Percentiles rank a stretch among this genome's conserved stretches.
Evolutionary conservation across 1,139 yeast genomes (phyloP).

Genomic region (Entelexis sorbosivorans): DNA sequence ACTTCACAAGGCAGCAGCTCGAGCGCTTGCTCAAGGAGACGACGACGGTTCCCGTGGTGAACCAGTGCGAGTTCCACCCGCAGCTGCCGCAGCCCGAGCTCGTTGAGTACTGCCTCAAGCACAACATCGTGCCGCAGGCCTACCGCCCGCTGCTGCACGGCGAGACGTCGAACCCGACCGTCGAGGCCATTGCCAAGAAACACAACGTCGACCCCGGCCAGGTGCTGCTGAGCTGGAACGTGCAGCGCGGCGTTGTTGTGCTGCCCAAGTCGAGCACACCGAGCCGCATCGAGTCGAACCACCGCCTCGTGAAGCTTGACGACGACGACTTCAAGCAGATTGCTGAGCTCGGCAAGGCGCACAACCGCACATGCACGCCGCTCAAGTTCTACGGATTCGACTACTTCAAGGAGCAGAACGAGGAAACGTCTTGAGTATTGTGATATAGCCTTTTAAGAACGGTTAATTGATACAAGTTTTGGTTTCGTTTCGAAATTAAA

Average conservation of each 20-base stretch:
- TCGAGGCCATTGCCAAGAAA: constrained; percentile 55
- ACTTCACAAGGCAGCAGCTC: constrained; percentile 49
- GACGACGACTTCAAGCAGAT: constrained; percentile 46
- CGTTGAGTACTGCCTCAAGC: constrained; percentile 42
- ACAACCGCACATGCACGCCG: constrained; percentile 15
- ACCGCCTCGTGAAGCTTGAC: constrained; percentile 41
- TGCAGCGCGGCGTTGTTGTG: constrained; percentile 56
- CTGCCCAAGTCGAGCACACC: constrained; percentile 63
- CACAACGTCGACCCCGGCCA: constrained; percentile 49
- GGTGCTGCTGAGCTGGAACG: constrained; percentile 60
- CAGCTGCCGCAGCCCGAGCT: constrained; percentile 59
- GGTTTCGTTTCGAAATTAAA: too few relatives aligned
- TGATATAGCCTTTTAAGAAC: not conserved
- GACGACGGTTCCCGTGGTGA: constrained; percentile 54
- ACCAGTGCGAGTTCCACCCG: constrained; percentile 76
- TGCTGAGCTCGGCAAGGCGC: constrained; percentile 32
- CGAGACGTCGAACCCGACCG: constrained; percentile 68
- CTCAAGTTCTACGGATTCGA: constrained; percentile 14
- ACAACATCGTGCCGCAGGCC: constrained; percentile 57
- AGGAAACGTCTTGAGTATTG: too few relatives aligned
- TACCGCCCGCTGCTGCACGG: constrained; percentile 71
- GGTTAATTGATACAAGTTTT: too few relatives aligned
- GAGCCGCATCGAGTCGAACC: constrained; percentile 49
- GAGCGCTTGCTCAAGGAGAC: constrained; percentile 45
- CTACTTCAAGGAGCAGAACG: constrained; percentile 7